phyloP scores from a whole-genome alignment of 2,329 filamentous ascomycete genomes.

The Paraphoma sp. region DNA sequence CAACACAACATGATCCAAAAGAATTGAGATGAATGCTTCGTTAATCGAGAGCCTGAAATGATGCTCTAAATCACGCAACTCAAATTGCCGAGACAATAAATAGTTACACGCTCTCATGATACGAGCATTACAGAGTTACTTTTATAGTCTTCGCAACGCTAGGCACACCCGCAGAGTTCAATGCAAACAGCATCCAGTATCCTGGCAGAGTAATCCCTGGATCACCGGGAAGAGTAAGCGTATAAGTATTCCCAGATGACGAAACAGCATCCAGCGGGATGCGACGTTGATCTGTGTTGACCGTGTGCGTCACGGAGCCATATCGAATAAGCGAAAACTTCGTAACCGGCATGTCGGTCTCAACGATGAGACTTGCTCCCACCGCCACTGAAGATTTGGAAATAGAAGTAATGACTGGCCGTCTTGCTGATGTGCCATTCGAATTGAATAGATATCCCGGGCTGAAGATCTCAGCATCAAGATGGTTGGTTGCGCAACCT shows the following conservation, averaged over 20 bases:
- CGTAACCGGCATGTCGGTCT: too few relatives aligned
- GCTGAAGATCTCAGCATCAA: slow-evolving; percentile 62
- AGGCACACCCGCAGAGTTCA: slow-evolving; percentile 54
- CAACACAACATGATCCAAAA: too few relatives aligned
- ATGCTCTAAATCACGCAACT: too few relatives aligned
- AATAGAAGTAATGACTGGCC: slow-evolving; percentile 53
- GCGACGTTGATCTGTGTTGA: slow-evolving; percentile 65
- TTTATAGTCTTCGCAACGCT: slow-evolving; percentile 30
- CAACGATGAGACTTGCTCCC: slow-evolving; percentile 2
- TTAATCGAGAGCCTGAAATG: too few relatives aligned
- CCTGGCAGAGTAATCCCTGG: slow-evolving; percentile 60
- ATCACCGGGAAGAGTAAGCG: slow-evolving; percentile 54
- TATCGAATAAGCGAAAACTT: slow-evolving; percentile 57
- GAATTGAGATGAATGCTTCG: too few relatives aligned
- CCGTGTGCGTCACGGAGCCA: slow-evolving; percentile 60
- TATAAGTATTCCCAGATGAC: slow-evolving; percentile 46
- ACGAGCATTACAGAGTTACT: not conserved
- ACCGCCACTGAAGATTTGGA: slow-evolving; percentile 24
- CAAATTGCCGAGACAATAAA: too few relatives aligned
- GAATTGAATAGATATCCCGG: slow-evolving; percentile 62
- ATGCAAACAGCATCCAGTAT: slow-evolving; percentile 62
- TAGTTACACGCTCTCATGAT: too few relatives aligned
- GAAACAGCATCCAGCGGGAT: slow-evolving; percentile 51
- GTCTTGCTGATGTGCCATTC: slow-evolving; percentile 49
- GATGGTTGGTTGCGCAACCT: slow-evolving; percentile 53